Evolutionary conservation across 2,329 filamentous ascomycete species (phyloP), one percentile per base, ranked within the genome.

Genomic region (Verticillium longisporum): DNA sequence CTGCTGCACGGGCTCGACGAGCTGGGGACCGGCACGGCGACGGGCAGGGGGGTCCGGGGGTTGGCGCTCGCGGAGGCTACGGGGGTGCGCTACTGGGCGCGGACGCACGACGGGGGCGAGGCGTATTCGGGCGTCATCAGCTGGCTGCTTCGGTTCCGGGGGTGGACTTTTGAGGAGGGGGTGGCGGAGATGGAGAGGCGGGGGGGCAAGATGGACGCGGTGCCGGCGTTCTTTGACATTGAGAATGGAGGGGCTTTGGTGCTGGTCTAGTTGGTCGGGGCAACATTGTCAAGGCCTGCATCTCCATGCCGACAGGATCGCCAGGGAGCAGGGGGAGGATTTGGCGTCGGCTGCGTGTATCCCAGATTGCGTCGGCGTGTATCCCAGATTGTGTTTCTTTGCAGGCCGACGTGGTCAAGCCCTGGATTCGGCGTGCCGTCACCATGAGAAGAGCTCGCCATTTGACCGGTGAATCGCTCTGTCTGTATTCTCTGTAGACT

Each of bases 31-130:
- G 55, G 61, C 18, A 6, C 50, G 21, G 56, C 45, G 18, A 55
- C 56, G 3, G 36, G 38, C 1, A 41, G 57, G 21, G 60, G 60
- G 2, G 60, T 61, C 1, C 41, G 57, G 14, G 60, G 60, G 4
- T 11, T 61, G 34, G 57, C 50, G 15, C 21, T 61, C 18, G 55
- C 45, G 13, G 36, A 56, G 45, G 33, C 10, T 9, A 55, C 33
- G 13, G 45, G 37, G 56, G 13, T 50, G 2, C 54, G 38, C 55
- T 61, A 61, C 13, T 61, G 60, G 60, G 9, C 57, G 4, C 45
- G 60, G n/a, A 61, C 60, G n/a, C 56, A 61, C 14, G 60, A 61
- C 7, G 41, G 57, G 6, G 57, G 55, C 32, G 50, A 54, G 4
- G n/a, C n/a, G 10, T 61, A 58, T 18, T 37, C 55, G 7, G 60